Base-by-base conservation (phyloP, 768 basidiomycete species). In the Suillus placidus region DNA sequence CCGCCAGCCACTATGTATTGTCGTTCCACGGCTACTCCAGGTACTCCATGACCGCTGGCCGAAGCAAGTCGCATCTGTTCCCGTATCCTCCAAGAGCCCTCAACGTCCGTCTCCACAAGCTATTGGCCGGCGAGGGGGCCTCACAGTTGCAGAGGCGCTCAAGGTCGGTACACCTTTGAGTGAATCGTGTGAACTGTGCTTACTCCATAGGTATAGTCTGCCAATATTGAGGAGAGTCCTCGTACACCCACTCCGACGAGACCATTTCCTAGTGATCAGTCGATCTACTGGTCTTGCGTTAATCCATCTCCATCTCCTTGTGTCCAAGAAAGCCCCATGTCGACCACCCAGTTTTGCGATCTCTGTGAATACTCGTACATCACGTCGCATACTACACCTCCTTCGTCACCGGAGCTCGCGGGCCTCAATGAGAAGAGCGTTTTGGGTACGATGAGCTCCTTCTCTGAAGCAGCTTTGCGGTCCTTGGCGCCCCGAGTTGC, bases 341-440 rank as follows among this genome's bases (percentile, higher is more conserved):
- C 66, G 35, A 70, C 67, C 58, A 51, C 40, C 9, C 62, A 64
- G 14, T 66, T 67, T 43, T 73, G 69, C 20, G 74, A 77, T 57
- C 49, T 76, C 65, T 67, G 72, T 66, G 74, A 74, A 68, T 71
- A 73, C 71, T 77, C 76, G 35, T 73, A 76, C 56, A 37, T 74
- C 40, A 76, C 74, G 13, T 75, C 73, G 14, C 73, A 73, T 43
- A 74, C 75, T 32, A 77, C 76, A 63, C 74, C 70, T 62, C 69
- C 74, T 61, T 72, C 74, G 32, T 73, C 73, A 18, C 73, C 73
- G 67, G 73, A 72, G 7, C 18, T 42, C 18, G 64, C 60, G 6
- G 63, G 47, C 43, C 45, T 65, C 60, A 62, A 56, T 57, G 64
- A 32, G 30, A 66, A 67, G 65, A 56, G 12, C 20, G 58, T 42